phyloP scores from a whole-genome alignment of 768 basidiomycete genomes.

The Panaeolus papilionaceus region DNA sequence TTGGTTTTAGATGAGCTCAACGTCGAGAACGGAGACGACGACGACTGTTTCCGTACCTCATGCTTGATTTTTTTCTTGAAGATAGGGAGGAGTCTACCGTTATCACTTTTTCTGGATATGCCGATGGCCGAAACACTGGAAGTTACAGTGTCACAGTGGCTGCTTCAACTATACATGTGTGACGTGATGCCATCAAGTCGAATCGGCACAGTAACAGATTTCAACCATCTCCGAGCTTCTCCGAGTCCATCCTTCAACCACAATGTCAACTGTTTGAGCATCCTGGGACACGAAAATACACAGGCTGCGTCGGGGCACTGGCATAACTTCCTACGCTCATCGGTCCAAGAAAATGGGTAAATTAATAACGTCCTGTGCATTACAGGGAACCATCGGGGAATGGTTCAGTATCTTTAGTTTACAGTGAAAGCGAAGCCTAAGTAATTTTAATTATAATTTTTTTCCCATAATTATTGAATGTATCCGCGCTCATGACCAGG shows the following conservation, averaged over 20 bases:
- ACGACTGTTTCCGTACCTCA: conserved; percentile 30
- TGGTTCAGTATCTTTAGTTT: no score
- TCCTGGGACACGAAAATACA: no score
- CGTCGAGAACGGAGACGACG: neutral
- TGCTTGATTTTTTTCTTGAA: conserved; percentile 34
- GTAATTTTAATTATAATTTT: neutral
- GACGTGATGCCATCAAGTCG: conserved; percentile 17
- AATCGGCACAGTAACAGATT: neutral
- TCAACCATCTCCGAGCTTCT: no score
- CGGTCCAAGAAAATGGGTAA: no score
- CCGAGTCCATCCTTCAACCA: no score
- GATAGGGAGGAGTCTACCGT: conserved; percentile 23
- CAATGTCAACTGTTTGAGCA: no score
- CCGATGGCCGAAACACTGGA: conserved; percentile 20
- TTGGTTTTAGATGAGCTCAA: neutral
- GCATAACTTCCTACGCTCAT: no score
- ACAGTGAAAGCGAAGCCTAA: neutral
- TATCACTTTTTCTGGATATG: conserved; percentile 7
- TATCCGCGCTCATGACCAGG: neutral
- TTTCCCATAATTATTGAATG: conserved; percentile 3
- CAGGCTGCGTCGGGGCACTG: no score
- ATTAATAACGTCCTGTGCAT: no score
- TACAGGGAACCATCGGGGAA: no score
- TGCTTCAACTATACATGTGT: conserved; percentile 36
- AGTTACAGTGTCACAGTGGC: conserved; percentile 19